Percentiles rank a stretch among this genome's conserved stretches.
phyloP scores from a whole-genome alignment of 208 protist species.

The Naegleria fowleri region DNA sequence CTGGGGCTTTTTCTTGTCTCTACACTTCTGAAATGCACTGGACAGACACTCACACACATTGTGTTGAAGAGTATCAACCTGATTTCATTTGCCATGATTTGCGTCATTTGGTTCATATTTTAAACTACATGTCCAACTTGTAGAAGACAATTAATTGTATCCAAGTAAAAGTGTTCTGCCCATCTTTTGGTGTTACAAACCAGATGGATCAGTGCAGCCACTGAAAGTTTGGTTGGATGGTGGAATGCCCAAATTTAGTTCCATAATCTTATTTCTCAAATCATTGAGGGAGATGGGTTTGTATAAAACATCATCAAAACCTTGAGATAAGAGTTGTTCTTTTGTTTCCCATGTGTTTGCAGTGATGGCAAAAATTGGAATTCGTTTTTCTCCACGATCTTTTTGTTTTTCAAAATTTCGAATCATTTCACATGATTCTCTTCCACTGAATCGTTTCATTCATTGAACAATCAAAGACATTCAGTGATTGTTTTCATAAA shows the following conservation, averaged over 20 bases:
- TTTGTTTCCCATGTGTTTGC: background rate
- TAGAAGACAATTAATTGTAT: too few species aligned
- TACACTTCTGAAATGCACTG: background rate
- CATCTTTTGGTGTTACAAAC: too few species aligned
- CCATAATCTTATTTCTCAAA: background rate
- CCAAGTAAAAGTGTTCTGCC: too few species aligned
- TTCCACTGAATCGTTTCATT: background rate
- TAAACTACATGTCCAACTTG: background rate
- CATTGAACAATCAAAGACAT: background rate
- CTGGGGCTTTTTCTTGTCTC: background rate
- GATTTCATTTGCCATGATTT: conserved; percentile 13
- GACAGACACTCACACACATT: background rate
- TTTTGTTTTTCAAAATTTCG: background rate
- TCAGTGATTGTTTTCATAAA: too few species aligned
- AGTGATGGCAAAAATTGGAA: background rate
- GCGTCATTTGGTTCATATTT: background rate
- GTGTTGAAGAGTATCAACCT: conserved; percentile 6
- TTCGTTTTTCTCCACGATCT: background rate
- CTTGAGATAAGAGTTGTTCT: background rate
- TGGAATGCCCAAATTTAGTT: too few species aligned
- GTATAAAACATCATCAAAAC: background rate
- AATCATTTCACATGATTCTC: background rate
- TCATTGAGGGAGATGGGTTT: background rate
- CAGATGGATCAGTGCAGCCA: too few species aligned
- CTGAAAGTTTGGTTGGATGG: too few species aligned